Base-by-base conservation (phyloP, 768 basidiomycete species). In the Calocybe indica region DNA sequence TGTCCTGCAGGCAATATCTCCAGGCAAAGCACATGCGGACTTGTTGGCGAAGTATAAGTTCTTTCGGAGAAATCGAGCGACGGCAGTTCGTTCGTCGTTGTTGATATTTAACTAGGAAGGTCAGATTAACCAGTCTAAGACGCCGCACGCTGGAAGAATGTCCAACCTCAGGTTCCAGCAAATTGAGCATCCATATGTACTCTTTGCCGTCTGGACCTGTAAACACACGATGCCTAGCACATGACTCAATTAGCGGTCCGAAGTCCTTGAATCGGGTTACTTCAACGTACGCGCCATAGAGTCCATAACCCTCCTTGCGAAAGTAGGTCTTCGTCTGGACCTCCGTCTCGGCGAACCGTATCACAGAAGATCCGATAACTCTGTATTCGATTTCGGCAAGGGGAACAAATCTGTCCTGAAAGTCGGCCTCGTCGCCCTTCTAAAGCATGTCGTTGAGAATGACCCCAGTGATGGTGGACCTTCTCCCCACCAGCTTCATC, bases 371-470 rank as follows among this genome's bases (percentile, higher is more conserved):
- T 11, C 55, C 55, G 5, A 68, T 31, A 0, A 55, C 1, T n/a
- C 54, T 60, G 62, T 67, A 70, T 9, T 69, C 60, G 1, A 73
- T 68, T 44, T 61, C 50, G 6, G 61, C 72, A 4, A 72, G 55
- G 2, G 43, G 46, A 0, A 56, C 59, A 46, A 67, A 66, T 1
- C 59, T 58, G 47, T 66, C 63, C 5, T 15, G 55, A 57, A 62
- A 58, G 33, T 62, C 59, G 44, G 10, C 31, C 34, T 49, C 37
- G 33, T 36, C 44, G 40, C 9, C 28, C 7, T 22, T 39, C 43
- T 9, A 32, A 5, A 39, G 14, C 9, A 37, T 43, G 8, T 34
- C 41, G 44, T 38, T 48, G 33, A 49, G 47, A 6, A 54, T 33
- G 8, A 55, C 40, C 12, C 49, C 37, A 32, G 13, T 43, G 14